Percentiles rank a stretch among this genome's conserved stretches.
These are phyloP conservation scores for Phlegmacium glaucopus DNA, from an alignment of 768 basidiomycete species.

Conservation along the genomic window DNA sequence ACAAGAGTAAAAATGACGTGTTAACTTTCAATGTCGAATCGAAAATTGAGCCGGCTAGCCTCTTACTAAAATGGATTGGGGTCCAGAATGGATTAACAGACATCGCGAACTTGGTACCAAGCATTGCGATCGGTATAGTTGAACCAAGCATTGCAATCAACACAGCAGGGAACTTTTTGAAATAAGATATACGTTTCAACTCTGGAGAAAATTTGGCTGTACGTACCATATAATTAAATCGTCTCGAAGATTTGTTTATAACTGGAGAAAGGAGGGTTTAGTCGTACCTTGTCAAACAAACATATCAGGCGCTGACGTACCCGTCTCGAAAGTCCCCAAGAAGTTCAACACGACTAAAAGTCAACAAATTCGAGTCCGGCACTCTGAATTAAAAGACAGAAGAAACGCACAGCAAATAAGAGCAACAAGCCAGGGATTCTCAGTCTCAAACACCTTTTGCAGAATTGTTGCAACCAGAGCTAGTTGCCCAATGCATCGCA, in stretches of 20 bases:
- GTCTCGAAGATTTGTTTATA: conserved; percentile 72
- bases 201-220: neutral
- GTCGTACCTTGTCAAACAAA: neutral
- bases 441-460: conserved; percentile 70
- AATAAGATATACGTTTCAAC: neutral
- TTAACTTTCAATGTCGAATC: neutral
- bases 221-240: conserved; percentile 75
- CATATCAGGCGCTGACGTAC: conserved; percentile 33
- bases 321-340: conserved; percentile 75
- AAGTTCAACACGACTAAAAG: conserved; percentile 72
- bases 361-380: neutral
- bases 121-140: conserved; percentile 74
- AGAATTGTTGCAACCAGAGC: conserved; percentile 68
- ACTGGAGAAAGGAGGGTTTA: conserved; percentile 37
- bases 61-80: conserved; percentile 77
- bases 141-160: conserved; percentile 69
- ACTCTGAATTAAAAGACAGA: neutral
- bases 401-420: conserved; percentile 63
- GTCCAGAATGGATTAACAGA: conserved; percentile 76
- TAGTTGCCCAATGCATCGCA: conserved; percentile 77
- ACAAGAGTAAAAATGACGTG: too few relatives aligned
- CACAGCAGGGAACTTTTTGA: conserved; percentile 66
- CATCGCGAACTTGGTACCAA: conserved; percentile 78
- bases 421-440: conserved; percentile 71
- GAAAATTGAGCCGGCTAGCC: neutral